These are phyloP conservation scores for Elsinoe ampelina DNA, from an alignment of 2,329 filamentous ascomycete genomes.

Conservation along the genomic window DNA sequence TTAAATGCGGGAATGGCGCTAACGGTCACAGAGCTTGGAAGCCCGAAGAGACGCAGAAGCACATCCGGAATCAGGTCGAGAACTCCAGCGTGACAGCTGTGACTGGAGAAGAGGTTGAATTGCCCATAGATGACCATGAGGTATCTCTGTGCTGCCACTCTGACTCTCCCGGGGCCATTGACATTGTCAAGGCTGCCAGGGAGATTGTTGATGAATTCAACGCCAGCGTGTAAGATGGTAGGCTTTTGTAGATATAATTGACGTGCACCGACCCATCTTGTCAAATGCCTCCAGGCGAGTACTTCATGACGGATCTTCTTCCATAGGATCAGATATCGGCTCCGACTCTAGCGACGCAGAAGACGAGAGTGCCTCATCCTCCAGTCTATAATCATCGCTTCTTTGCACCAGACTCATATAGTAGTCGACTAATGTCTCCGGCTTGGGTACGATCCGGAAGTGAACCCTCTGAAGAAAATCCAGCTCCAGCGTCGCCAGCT, in stretches of 20 bases:
- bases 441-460: slow-evolving; percentile 94
- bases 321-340: slow-evolving; percentile 1
- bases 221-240: neutral
- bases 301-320: slow-evolving; percentile 10
- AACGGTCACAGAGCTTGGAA: slow-evolving; percentile 30
- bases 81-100: slow-evolving; percentile 33
- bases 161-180: slow-evolving; percentile 35
- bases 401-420: slow-evolving; percentile 75
- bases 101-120: slow-evolving; percentile 33
- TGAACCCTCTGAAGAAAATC: slow-evolving; percentile 89
- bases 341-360: neutral
- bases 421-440: slow-evolving; percentile 87
- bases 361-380: slow-evolving; percentile 19
- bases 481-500: slow-evolving; percentile 82
- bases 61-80: slow-evolving; percentile 34
- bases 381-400: slow-evolving; percentile 50
- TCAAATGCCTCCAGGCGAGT: neutral
- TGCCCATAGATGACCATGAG: slow-evolving; percentile 34
- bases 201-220: slow-evolving; percentile 36
- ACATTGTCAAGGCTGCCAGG: slow-evolving; percentile 36
- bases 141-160: slow-evolving; percentile 38
- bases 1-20: neutral
- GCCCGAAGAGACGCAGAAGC: slow-evolving; percentile 32
- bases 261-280: too few species aligned
- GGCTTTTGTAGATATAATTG: neutral